These are phyloP conservation scores for Synchytrium microbalum DNA, from an alignment of 371 early-diverging fungal species.

Conservation along the genomic window DNA sequence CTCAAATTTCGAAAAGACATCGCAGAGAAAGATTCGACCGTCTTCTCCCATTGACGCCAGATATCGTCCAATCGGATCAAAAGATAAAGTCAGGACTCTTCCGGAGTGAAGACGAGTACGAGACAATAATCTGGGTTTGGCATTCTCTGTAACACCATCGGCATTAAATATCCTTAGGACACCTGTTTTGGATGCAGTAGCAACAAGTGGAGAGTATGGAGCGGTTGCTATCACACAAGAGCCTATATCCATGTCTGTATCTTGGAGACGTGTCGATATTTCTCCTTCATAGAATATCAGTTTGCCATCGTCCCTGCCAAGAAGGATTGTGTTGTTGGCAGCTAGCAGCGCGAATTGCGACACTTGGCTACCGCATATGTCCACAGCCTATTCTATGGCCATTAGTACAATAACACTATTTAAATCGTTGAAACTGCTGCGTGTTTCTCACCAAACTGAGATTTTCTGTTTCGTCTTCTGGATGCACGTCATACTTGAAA, in stretches of 20 bases:
- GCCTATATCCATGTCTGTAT: neutral
- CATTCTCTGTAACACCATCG: slow-evolving; percentile 4
- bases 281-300: neutral
- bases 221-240: slow-evolving; percentile 20
- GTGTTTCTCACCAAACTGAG: too few species aligned
- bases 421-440: too few species aligned
- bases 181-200: slow-evolving; percentile 27
- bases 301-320: neutral
- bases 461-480: too few species aligned
- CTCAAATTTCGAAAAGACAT: slow-evolving; percentile 17
- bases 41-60: slow-evolving; percentile 20
- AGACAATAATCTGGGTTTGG: slow-evolving; percentile 18
- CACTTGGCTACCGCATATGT: neutral
- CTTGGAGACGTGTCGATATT: neutral
- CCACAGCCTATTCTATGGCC: neutral
- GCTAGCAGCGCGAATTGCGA: neutral
- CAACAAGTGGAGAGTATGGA: slow-evolving; percentile 23
- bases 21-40: slow-evolving; percentile 17
- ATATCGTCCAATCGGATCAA: slow-evolving; percentile 35
- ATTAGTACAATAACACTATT: too few species aligned
- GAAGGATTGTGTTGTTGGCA: neutral
- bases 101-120: slow-evolving; percentile 13
- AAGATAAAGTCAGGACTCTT: neutral
- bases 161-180: slow-evolving; percentile 31
- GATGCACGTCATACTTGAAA: neutral